Base-by-base conservation (phyloP, 345 rosid species). In the Eucalyptus fibrosa region DNA sequence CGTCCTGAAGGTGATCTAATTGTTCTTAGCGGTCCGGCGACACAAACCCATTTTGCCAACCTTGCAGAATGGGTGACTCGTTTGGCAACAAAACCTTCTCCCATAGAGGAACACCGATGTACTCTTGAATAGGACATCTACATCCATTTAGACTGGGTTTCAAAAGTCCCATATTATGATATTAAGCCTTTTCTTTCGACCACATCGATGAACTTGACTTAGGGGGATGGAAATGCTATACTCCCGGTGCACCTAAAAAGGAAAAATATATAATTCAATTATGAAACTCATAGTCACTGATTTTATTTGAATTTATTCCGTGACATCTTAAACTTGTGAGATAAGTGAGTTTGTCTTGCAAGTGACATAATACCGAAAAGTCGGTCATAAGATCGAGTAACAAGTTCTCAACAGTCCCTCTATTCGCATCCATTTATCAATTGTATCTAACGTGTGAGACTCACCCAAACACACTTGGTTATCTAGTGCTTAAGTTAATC, bases 341-440 rank as follows among this genome's bases (percentile, higher is more conserved):
- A 62, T 0, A 30, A 62, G 0, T 30, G 72, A 62, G 34, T 30
- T 14, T 62, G 98, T 96, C 89, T 17, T 94, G 60, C 95, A 97
- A 2, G 90, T 88, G 88, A 90, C 92, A 30, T 62, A 15, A 62
- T 62, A 30, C 32, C 34, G 2, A 62, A 28, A 62, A 30, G 32
- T 62, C 1, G 9, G 5, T 30, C 72, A 62, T 7, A 30, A 62
- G 34, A 62, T 62, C 18, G 18, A 62, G 34, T 62, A 30, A 7
- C 34, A n/a, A 62, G 34, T 62, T 62, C 19, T 12, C 72, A 62
- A 62, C 5, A 30, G 72, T 62, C 72, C 72, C 72, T 62, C 34
- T 59, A 59, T 59, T 59, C 8, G 5, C 67, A 59, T 59, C 67
- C n/a, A 26, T 59, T 26, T 59, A 59, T 59, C 67, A 12, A 59